These are phyloP conservation scores for Excoecaria agallocha DNA, from an alignment of 345 rosid species.

Conservation along the genomic window DNA sequence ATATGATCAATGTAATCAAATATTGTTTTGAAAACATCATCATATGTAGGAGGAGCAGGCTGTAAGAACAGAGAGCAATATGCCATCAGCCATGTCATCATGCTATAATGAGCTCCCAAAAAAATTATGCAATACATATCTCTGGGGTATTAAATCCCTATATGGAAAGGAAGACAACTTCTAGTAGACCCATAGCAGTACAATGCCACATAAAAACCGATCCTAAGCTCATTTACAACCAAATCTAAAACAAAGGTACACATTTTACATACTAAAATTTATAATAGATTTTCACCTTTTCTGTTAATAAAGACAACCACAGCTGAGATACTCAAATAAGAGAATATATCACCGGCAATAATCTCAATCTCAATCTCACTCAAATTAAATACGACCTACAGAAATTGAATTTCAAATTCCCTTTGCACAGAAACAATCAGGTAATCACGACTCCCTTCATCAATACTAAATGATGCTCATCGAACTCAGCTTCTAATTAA, in stretches of 20 bases:
- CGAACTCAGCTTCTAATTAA: too few species aligned
- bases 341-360: not conserved
- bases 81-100: not conserved
- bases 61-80: slow-evolving; percentile 35
- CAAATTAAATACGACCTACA: not conserved
- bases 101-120: not conserved
- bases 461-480: too few species aligned
- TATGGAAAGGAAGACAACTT: not conserved
- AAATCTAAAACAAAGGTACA: not conserved
- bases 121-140: too few species aligned
- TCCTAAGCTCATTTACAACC: not conserved
- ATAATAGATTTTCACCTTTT: not conserved
- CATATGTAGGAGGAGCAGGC: slow-evolving; percentile 91
- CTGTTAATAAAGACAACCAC: not conserved
- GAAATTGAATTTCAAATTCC: not conserved
- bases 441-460: too few species aligned
- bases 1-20: slow-evolving; percentile 93
- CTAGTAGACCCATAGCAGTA: not conserved
- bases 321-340: not conserved
- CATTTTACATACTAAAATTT: not conserved
- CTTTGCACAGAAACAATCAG: not conserved
- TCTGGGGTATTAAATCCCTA: not conserved
- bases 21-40: slow-evolving; percentile 79
- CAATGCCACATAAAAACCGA: not conserved
- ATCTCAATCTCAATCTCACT: not conserved